phyloP scores from a whole-genome alignment of 2,329 filamentous ascomycete species.

The Pestalotiopsis sp. region DNA sequence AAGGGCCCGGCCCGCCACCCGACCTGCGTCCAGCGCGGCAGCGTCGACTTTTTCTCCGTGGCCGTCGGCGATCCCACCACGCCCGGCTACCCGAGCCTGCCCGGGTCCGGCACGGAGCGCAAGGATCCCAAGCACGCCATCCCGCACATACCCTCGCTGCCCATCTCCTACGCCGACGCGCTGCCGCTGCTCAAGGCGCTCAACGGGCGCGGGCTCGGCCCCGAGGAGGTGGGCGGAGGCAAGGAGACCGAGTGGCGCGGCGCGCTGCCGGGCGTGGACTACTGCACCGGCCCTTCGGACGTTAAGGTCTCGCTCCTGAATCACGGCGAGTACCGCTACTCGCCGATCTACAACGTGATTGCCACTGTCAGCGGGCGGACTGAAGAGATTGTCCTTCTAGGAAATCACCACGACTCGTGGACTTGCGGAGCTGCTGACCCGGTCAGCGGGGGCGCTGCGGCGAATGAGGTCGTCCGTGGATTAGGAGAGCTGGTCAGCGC shows the following conservation, averaged over 20 bases:
- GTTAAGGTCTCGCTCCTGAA: conserved; percentile 61
- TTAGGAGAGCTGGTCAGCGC: conserved; percentile 66
- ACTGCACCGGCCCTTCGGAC: conserved; percentile 16
- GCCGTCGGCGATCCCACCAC: conserved; percentile 66
- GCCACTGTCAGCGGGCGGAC: conserved; percentile 71
- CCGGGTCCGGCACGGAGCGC: conserved; percentile 58
- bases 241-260: conserved; percentile 15
- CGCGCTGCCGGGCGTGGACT: conserved; percentile 17
- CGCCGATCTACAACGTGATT: conserved; percentile 57
- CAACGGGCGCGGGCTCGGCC: conserved; percentile 66
- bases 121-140: conserved; percentile 57
- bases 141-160: conserved; percentile 58
- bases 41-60: conserved; percentile 64
- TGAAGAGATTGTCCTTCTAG: conserved; percentile 70
- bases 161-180: conserved; percentile 72
- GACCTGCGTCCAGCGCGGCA: conserved; percentile 72
- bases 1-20: conserved; percentile 71
- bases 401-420: conserved; percentile 77
- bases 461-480: conserved; percentile 70
- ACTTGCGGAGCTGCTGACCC: conserved; percentile 73
- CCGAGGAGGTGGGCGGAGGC: conserved; percentile 7
- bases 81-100: conserved; percentile 72
- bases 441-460: conserved; percentile 69
- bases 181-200: conserved; percentile 69
- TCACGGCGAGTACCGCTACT: conserved; percentile 21